Conservation (phyloP, 129 eudicot species). For the Cynara cardunculus region DNA sequence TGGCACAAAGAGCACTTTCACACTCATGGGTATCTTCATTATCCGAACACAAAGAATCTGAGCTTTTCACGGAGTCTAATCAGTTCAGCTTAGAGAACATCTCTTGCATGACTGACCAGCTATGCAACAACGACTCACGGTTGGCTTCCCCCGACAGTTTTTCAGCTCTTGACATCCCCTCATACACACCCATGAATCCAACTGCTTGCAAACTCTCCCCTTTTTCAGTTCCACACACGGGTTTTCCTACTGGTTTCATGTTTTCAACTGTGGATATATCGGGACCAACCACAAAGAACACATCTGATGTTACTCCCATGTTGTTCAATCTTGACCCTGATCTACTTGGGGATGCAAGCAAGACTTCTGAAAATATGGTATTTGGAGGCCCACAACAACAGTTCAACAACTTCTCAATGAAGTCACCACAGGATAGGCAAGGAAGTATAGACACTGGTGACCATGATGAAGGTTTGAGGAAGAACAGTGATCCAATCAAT, state of each 20-base stretch:
- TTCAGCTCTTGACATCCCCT: constrained; percentile 41
- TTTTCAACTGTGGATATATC: constrained; percentile 49
- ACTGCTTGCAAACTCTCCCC: constrained; percentile 22
- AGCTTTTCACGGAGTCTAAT: constrained; percentile 27
- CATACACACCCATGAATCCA: constrained; percentile 39
- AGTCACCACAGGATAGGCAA: constrained; percentile 42
- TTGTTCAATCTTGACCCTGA: constrained; percentile 32
- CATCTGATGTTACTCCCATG: constrained; percentile 38
- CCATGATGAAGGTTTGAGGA: constrained; percentile 23
- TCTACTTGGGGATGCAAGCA: constrained; percentile 23
- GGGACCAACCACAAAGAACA: constrained; percentile 18
- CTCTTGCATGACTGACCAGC: constrained; percentile 34
- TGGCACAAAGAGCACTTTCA: constrained; percentile 79
- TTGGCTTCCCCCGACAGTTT: constrained; percentile 36
- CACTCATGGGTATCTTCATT: constrained; percentile 62
- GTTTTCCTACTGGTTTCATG: constrained; percentile 34
- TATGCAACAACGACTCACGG: constrained; percentile 15
- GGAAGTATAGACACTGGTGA: constrained; percentile 31
- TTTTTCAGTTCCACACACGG: constrained; percentile 26
- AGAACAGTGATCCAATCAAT: constrained; percentile 4
- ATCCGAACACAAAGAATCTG: constrained; percentile 46
- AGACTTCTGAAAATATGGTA: constrained; percentile 23
- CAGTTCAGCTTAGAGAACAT: constrained; percentile 23
- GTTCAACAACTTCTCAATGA: constrained; percentile 37
- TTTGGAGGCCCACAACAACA: constrained; percentile 46